phyloP scores from a whole-genome alignment of 2,329 filamentous ascomycete species.

The Dendryphion nanum region DNA sequence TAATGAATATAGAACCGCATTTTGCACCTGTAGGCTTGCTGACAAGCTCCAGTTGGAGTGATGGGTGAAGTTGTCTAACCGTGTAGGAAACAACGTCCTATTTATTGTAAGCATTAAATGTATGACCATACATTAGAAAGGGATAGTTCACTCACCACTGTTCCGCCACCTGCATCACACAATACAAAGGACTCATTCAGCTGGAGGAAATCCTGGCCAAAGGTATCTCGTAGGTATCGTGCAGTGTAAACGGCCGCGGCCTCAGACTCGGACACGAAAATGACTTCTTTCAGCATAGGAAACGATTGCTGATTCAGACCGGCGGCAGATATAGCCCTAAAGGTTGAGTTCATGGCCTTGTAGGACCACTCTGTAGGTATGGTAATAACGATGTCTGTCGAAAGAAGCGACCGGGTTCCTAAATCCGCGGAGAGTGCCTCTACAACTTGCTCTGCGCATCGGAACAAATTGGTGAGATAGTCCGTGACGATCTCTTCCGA shows the following conservation, averaged over 20 bases:
- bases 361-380: conserved; percentile 26
- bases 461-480: conserved; percentile 23
- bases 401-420: conserved; percentile 7
- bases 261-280: conserved; percentile 28
- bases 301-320: conserved; percentile 26
- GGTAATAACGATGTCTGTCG: conserved; percentile 29
- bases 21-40: conserved; percentile 9
- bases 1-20: conserved; percentile 17
- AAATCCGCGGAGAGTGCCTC: conserved; percentile 9
- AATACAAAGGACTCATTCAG: conserved; percentile 17
- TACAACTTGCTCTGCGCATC: conserved; percentile 10
- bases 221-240: conserved; percentile 16
- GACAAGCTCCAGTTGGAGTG: conserved; percentile 13
- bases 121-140: background rate
- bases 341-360: conserved; percentile 27
- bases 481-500: conserved; percentile 28
- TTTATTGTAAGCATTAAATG: conserved; percentile 3
- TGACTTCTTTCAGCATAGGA: conserved; percentile 19
- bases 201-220: conserved; percentile 11
- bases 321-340: conserved; percentile 20
- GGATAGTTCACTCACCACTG: conserved; percentile 10
- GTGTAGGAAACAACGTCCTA: conserved; percentile 25
- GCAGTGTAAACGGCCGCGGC: conserved; percentile 30
- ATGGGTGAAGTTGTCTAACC: conserved; percentile 12
- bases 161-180: conserved; percentile 20